These are phyloP conservation scores for Plasmodium vinckei DNA, from an alignment of 169 alveolate genomes.

Conservation along the genomic window DNA sequence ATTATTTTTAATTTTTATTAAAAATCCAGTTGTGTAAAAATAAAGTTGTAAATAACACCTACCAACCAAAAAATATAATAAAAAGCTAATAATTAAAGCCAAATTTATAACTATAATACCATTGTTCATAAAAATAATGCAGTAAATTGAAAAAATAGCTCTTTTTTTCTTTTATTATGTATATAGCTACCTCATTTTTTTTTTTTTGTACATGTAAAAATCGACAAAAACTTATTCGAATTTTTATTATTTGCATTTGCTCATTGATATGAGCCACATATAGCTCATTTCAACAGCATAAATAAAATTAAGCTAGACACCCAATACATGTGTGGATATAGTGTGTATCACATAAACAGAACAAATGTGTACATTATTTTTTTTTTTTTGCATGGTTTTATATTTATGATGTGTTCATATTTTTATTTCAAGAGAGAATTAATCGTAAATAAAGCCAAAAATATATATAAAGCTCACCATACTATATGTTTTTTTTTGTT, in stretches of 20 bases:
- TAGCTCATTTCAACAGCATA: conserved; percentile 2
- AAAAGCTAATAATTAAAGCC: conserved; percentile 14
- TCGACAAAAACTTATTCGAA: background rate
- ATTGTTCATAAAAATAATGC: conserved; percentile 11
- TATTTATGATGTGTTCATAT: conserved; percentile 6
- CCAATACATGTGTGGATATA: background rate
- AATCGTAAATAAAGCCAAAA: background rate
- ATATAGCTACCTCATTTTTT: conserved; percentile 19
- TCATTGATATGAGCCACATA: conserved; percentile 14
- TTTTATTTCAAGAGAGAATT: background rate
- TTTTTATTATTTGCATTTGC: conserved; percentile 14
- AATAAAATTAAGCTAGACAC: conserved; percentile 19
- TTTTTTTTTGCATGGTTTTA: conserved; percentile 2
- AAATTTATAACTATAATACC: conserved; percentile 19
- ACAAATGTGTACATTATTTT: conserved; percentile 7
- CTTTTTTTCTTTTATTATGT: conserved; percentile 14
- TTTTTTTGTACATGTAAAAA: conserved; percentile 11
- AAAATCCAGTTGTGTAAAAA: conserved; percentile 3
- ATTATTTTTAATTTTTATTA: conserved; percentile 4
- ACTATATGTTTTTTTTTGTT: too few relatives aligned
- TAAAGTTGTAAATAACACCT: conserved; percentile 11
- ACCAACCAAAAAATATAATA: conserved; percentile 15
- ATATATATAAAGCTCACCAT: too few relatives aligned
- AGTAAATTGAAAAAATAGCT: conserved; percentile 15
- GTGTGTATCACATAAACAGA: conserved; percentile 11